A percentile compares a stretch with the other conserved stretches of the same genome.
Evolutionary conservation across 1,139 yeast genomes (phyloP).

Genomic region (Geotrichum europaeum): DNA sequence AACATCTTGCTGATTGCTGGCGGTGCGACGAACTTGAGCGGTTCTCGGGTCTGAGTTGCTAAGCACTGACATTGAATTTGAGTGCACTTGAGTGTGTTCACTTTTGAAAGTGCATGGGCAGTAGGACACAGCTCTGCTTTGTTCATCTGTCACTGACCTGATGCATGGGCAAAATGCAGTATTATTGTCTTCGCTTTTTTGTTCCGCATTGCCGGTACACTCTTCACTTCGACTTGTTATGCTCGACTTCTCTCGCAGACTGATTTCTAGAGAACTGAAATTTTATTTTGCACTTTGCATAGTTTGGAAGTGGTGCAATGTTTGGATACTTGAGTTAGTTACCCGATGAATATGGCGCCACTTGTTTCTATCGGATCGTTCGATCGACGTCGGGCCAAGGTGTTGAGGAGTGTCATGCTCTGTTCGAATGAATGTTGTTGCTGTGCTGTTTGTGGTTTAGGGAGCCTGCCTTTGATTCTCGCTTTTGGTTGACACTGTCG

Average conservation of each 20-base stretch:
- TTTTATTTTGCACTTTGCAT: not conserved
- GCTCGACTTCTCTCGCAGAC: not conserved
- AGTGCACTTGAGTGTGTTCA: not conserved
- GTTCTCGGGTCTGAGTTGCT: not conserved
- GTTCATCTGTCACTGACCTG: not conserved
- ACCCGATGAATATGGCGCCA: not conserved
- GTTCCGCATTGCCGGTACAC: not conserved
- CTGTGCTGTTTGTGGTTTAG: not conserved
- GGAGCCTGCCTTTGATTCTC: not conserved
- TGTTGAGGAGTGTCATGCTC: not conserved
- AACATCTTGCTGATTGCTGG: not conserved
- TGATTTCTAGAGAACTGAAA: not conserved
- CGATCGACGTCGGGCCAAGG: not conserved
- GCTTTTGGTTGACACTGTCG: not conserved
- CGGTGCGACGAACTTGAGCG: not conserved
- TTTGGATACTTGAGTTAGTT: not conserved
- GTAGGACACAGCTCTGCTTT: not conserved
- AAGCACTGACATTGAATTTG: not conserved
- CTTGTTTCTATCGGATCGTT: not conserved
- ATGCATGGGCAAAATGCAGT: not conserved
- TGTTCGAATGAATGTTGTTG: not conserved
- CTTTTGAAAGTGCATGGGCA: not conserved
- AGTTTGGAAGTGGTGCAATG: not conserved
- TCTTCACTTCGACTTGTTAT: not conserved
- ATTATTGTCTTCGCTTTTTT: not conserved